A percentile compares a stretch with the other conserved stretches of the same genome.
These are phyloP conservation scores for Mimosa bimucronata DNA, from an alignment of 306 rosid genomes.

Conservation along the genomic window DNA sequence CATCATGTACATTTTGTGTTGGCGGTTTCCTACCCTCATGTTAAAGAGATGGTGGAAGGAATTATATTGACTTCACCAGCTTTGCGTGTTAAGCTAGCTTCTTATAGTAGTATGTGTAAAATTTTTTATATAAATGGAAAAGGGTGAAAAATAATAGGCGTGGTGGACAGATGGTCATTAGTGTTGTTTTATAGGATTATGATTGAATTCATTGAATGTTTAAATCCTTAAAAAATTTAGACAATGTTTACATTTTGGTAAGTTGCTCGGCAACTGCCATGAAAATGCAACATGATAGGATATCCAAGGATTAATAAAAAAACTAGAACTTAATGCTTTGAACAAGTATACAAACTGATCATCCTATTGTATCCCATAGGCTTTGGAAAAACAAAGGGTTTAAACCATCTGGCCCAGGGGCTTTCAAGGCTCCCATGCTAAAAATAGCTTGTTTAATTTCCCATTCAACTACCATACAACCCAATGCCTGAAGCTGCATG, in stretches of 20 bases:
- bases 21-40: constrained; percentile 70
- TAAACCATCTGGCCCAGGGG: no score
- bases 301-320: neutral
- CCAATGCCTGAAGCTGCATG: no score
- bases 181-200: neutral
- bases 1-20: constrained; percentile 34
- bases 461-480: no score
- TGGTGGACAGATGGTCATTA: neutral
- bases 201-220: neutral
- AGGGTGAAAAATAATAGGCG: neutral
- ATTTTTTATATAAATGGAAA: neutral
- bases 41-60: constrained; percentile 79
- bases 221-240: neutral
- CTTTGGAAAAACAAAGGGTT: no score
- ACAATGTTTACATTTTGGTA: constrained; percentile 7
- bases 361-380: no score
- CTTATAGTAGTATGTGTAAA: constrained; percentile 47
- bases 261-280: neutral
- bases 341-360: no score
- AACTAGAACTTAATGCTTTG: neutral
- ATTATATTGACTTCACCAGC: constrained; percentile 95
- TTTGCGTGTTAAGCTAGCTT: constrained; percentile 87
- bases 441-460: no score
- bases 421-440: no score
- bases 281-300: neutral